phyloP scores from a whole-genome alignment of 2,329 filamentous ascomycete species.

The Penicillium sp. region DNA sequence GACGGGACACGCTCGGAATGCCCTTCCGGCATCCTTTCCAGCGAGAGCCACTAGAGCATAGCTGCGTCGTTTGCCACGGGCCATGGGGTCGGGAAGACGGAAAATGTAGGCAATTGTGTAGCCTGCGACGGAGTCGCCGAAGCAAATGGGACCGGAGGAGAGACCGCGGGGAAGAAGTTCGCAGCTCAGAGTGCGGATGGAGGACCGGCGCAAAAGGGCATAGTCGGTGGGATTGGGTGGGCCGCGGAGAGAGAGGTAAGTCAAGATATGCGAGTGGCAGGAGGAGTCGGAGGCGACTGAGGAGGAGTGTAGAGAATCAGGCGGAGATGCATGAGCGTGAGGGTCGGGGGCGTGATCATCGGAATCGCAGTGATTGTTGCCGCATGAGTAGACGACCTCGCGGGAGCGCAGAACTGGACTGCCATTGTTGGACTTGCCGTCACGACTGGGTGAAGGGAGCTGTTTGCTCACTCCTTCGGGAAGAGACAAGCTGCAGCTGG shows the following conservation, averaged over 20 bases:
- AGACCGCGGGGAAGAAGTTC: slow-evolving; percentile 58
- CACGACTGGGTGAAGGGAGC: slow-evolving; percentile 53
- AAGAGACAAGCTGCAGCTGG: slow-evolving; percentile 58
- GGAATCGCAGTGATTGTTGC: slow-evolving; percentile 38
- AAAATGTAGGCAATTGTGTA: slow-evolving; percentile 63
- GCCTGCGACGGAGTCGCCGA: slow-evolving; percentile 56
- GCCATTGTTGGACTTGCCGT: slow-evolving; percentile 49
- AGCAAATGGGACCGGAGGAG: slow-evolving; percentile 59
- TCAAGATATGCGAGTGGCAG: slow-evolving; percentile 58
- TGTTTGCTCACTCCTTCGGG: slow-evolving; percentile 56
- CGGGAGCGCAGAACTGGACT: slow-evolving; percentile 58
- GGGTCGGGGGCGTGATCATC: slow-evolving; percentile 37
- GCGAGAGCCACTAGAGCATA: slow-evolving; percentile 60
- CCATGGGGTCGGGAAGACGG: slow-evolving; percentile 59
- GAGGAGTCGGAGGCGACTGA: slow-evolving; percentile 47
- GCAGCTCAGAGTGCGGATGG: slow-evolving; percentile 59
- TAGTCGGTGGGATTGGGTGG: slow-evolving; percentile 56
- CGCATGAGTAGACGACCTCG: slow-evolving; percentile 55
- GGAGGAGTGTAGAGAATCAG: slow-evolving; percentile 41
- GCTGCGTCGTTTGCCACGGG: slow-evolving; percentile 56
- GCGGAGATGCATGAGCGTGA: slow-evolving; percentile 39
- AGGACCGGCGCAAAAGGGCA: slow-evolving; percentile 57
- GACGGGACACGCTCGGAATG: slow-evolving; percentile 48
- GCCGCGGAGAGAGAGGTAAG: slow-evolving; percentile 59
- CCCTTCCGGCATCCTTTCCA: slow-evolving; percentile 52